phyloP scores from a whole-genome alignment of 192 early-diverging fungal species.

The Coemansia sp. region DNA sequence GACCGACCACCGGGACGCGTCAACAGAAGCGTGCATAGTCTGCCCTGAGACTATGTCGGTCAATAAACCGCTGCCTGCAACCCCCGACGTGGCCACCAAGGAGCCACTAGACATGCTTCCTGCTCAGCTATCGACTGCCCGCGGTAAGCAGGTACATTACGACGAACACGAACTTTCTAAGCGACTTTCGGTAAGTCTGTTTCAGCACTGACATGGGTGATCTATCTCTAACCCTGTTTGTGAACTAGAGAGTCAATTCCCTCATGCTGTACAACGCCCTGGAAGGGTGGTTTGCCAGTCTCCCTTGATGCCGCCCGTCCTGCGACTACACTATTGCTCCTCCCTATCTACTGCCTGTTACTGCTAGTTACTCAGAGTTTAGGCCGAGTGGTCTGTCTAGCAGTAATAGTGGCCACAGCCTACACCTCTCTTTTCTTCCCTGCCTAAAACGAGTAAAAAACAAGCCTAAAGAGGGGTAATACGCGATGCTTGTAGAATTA shows the following conservation, averaged over 20 bases:
- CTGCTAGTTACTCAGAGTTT: background rate
- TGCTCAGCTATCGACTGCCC: slow-evolving; percentile 15
- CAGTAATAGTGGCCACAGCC: background rate
- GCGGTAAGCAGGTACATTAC: slow-evolving; percentile 13
- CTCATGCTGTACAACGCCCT: background rate
- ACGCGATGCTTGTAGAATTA: background rate
- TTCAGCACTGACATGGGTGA: slow-evolving; percentile 1
- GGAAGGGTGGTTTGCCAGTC: background rate
- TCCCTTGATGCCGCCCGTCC: background rate
- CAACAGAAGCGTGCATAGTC: background rate
- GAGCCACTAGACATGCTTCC: slow-evolving; percentile 5
- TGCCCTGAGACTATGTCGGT: slow-evolving; percentile 35
- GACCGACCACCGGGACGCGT: background rate
- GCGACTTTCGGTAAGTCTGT: slow-evolving; percentile 42
- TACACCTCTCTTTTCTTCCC: background rate
- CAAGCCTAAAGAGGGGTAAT: background rate
- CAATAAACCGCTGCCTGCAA: slow-evolving; percentile 45
- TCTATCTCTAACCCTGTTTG: background rate
- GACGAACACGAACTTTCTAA: slow-evolving; percentile 27
- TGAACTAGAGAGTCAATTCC: background rate
- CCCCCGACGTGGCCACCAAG: slow-evolving; percentile 17
- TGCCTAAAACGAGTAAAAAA: background rate
- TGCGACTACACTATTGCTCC: background rate
- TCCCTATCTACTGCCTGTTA: background rate
- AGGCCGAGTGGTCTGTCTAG: background rate